Evolutionary conservation across 129 eudicot species (phyloP), one percentile per base, ranked within the genome.

Genomic region (Lactuca saligna): DNA sequence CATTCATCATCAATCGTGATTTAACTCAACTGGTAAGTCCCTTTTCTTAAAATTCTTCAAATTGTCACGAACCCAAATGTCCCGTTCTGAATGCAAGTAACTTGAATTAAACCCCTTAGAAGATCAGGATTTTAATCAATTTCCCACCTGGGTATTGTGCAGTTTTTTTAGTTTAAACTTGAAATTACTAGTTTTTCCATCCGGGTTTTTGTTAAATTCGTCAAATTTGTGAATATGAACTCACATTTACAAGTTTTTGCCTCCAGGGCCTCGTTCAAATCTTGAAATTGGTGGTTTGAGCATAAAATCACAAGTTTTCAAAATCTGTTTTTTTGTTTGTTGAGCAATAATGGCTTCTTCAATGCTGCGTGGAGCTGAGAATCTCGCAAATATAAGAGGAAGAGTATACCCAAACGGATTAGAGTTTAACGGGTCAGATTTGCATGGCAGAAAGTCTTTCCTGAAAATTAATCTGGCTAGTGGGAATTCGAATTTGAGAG

Each of bases 271-370:
- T 65, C 55, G 60, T 35, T 65, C 37, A 57, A 65, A 4, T 56
- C 11, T 57, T 58, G 74, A 66, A 69, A 13, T 67, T 41, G 42
- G 10, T 69, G 61, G 63, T 32, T 57, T 6, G 8, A 70, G 59
- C 35, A 57, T 31, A 37, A 20, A 57, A 8, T 57, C 0, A 35
- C 38, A 38, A 63, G 8, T 20, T 58, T 66, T 37, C n/a, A 56
- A 31, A 4, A 56, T 31, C 29, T 55, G 46, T 13, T 74, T 57
- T 57, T 16, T 25, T 15, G 14, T 49, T 49, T 75, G 35, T 12
- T 31, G 29, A 48, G 60, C 54, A 49, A 75, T 59, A 75, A 80
- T 80, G 84, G 61, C 80, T 69, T 74, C 84, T 74, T 80, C 84
- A 63, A 61, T 69, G 73, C 46, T 74, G 56, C 54, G 63, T 55